Conservation (phyloP, 495 filamentous ascomycete species). For the Choiromyces venosus region DNA sequence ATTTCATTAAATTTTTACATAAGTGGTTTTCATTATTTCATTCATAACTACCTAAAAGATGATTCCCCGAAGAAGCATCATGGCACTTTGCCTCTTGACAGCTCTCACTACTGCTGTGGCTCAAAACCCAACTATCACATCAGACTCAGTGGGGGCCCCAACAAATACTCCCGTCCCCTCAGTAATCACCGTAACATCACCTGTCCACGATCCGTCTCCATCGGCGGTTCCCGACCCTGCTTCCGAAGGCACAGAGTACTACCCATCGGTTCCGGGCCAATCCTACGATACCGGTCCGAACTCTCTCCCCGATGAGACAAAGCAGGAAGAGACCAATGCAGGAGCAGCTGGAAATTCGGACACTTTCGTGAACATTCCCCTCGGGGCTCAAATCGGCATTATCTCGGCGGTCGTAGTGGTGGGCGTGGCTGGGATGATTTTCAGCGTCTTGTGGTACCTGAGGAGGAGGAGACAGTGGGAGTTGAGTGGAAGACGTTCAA, state of each 20-base stretch:
- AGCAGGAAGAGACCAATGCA: constrained; percentile 16
- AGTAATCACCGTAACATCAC: constrained; percentile 13
- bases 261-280: constrained; percentile 23
- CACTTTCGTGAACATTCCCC: constrained; percentile 37
- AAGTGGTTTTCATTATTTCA: background rate
- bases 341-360: constrained; percentile 33
- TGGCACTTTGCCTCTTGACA: constrained; percentile 24
- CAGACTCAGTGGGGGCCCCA: background rate
- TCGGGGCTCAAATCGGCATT: constrained; percentile 41
- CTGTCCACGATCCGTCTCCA: background rate
- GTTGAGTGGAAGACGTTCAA: constrained; percentile 31
- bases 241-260: constrained; percentile 25
- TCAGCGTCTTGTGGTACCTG: constrained; percentile 34
- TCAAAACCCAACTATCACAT: constrained; percentile 14
- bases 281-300: constrained; percentile 18
- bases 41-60: constrained; percentile 13
- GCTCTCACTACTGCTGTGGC: constrained; percentile 25
- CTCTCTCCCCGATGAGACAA: constrained; percentile 8
- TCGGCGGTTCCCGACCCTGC: background rate
- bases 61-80: constrained; percentile 21
- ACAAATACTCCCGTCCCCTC: background rate
- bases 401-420: constrained; percentile 38
- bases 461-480: constrained; percentile 38
- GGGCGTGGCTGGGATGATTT: constrained; percentile 29
- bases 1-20: background rate